Percentiles rank a stretch among this genome's conserved stretches.
phyloP scores from a whole-genome alignment of 352 stramenopile species.

The Phytophthora rubi region DNA sequence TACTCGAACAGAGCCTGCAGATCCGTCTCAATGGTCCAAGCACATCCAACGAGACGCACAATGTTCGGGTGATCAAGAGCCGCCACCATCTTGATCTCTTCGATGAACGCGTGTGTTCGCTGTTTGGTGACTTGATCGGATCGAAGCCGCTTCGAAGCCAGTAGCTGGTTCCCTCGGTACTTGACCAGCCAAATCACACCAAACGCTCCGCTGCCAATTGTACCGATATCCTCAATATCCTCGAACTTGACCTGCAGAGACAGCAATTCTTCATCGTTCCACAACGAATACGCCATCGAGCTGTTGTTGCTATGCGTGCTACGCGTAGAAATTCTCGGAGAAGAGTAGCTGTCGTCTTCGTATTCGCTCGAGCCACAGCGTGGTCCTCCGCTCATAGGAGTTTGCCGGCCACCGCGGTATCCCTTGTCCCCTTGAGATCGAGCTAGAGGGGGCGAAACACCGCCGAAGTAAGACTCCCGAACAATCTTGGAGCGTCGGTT shows the following conservation, averaged over 20 bases:
- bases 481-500: constrained; percentile 19
- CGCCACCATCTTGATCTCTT: constrained; percentile 76
- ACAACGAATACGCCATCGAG: constrained; percentile 51
- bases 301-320: constrained; percentile 46
- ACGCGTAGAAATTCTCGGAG: constrained; percentile 40
- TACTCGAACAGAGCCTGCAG: constrained; percentile 75
- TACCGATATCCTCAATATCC: constrained; percentile 56
- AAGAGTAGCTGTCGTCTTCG: constrained; percentile 31
- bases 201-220: constrained; percentile 55
- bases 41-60: constrained; percentile 67
- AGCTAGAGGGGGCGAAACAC: constrained; percentile 40
- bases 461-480: constrained; percentile 44
- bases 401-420: constrained; percentile 33
- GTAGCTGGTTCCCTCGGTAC: constrained; percentile 43
- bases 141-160: constrained; percentile 62
- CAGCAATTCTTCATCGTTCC: constrained; percentile 63
- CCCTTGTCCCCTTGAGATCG: constrained; percentile 36
- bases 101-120: constrained; percentile 56
- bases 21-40: constrained; percentile 62
- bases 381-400: constrained; percentile 31
- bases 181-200: constrained; percentile 56
- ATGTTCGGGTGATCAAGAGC: constrained; percentile 69
- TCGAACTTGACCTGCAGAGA: constrained; percentile 53
- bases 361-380: constrained; percentile 28
- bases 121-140: constrained; percentile 49